Conservation (phyloP, 2,329 filamentous ascomycete genomes). For the Fusarium nematophilum region DNA sequence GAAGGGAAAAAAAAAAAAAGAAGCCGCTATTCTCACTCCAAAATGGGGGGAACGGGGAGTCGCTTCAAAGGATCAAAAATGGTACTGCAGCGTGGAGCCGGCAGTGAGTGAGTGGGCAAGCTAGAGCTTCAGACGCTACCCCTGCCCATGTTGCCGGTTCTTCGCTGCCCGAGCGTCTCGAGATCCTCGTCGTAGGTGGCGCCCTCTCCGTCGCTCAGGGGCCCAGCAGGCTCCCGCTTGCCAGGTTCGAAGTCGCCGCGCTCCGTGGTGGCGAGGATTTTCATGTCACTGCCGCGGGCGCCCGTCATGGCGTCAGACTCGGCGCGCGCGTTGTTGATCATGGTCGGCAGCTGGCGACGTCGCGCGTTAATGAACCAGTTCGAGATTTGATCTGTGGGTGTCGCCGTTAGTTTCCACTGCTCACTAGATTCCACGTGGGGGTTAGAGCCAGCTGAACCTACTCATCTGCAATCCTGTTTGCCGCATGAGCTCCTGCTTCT, state of each 20-base stretch:
- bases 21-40: conserved; percentile 27
- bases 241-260: conserved; percentile 52
- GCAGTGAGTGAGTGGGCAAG: no score
- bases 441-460: conserved; percentile 55
- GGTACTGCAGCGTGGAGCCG: conserved; percentile 5
- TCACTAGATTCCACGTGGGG: neutral
- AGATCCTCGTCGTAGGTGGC: conserved; percentile 59
- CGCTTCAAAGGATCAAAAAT: conserved; percentile 11
- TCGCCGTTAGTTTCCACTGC: conserved; percentile 20
- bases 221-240: conserved; percentile 50
- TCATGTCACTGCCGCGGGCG: conserved; percentile 50
- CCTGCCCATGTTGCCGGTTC: conserved; percentile 54
- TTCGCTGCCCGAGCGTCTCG: conserved; percentile 46
- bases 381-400: conserved; percentile 71
- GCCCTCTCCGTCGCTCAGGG: conserved; percentile 61
- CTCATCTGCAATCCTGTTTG: conserved; percentile 83
- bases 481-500: conserved; percentile 84
- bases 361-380: conserved; percentile 87
- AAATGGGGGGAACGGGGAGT: conserved; percentile 13
- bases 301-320: conserved; percentile 61
- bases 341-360: conserved; percentile 70
- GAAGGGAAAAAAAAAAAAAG: conserved; percentile 15
- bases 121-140: conserved; percentile 55
- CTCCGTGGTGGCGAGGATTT: conserved; percentile 54
- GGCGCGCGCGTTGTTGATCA: conserved; percentile 67